A percentile compares a stretch with the other conserved stretches of the same genome.
phyloP scores from a whole-genome alignment of 768 basidiomycete species.

The Pholiota microspora region DNA sequence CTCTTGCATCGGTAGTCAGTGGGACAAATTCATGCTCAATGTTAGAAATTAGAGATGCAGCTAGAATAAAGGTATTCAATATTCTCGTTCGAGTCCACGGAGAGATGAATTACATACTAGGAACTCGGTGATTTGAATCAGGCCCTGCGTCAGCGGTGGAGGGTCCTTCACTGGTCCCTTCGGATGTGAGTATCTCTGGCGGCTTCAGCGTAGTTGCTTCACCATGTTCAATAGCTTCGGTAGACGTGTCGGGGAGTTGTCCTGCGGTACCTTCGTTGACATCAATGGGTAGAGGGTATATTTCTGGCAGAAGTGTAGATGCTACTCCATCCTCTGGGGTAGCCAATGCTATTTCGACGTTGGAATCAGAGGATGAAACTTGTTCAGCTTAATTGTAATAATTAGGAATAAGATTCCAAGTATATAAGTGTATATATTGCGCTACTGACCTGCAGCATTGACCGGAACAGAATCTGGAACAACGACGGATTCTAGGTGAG shows the following conservation, averaged over 20 bases:
- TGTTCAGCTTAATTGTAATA: background rate
- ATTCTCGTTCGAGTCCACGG: too few species aligned
- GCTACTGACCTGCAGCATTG: slow-evolving; percentile 7
- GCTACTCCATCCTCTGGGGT: background rate
- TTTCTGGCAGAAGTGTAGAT: background rate
- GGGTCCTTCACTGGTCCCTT: too few species aligned
- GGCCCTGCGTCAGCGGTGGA: too few species aligned
- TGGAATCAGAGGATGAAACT: background rate
- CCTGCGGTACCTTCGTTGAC: background rate
- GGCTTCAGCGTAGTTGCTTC: too few species aligned
- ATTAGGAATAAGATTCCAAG: slow-evolving; percentile 4
- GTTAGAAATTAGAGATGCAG: too few species aligned
- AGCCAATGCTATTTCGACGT: background rate
- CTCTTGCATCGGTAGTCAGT: too few species aligned
- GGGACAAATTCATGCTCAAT: too few species aligned
- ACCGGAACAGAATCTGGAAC: background rate
- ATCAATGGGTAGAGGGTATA: background rate
- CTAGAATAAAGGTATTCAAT: too few species aligned
- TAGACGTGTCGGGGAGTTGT: background rate
- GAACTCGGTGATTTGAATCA: too few species aligned
- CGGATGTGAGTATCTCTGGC: too few species aligned
- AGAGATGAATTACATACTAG: too few species aligned
- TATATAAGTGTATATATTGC: slow-evolving; percentile 7
- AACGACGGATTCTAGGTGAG: background rate
- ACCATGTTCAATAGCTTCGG: too few species aligned